These are phyloP conservation scores for Kluyveromyces wickerhamii DNA, from an alignment of 805 yeast species.

Conservation along the genomic window DNA sequence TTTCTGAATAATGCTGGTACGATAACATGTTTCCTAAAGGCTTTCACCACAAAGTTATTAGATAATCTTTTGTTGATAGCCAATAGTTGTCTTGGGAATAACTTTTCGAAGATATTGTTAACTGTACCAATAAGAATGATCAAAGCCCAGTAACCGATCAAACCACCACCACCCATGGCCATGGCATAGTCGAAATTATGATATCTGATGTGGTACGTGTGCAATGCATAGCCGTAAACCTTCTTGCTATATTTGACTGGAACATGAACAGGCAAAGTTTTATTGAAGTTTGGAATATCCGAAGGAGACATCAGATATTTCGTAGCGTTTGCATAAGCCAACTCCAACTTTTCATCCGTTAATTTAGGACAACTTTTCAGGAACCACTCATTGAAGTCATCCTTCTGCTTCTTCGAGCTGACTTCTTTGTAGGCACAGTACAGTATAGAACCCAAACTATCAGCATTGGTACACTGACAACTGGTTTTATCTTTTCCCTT, in stretches of 20 bases:
- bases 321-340: constrained; percentile 22
- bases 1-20: constrained; percentile 1
- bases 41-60: not conserved
- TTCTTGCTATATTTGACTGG: constrained; percentile 6
- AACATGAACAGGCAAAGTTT: constrained; percentile 18
- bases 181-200: constrained; percentile 33
- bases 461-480: constrained; percentile 19
- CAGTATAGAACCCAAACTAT: constrained; percentile 23
- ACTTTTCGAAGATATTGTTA: constrained; percentile 30
- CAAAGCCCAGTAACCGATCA: constrained; percentile 40
- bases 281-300: constrained; percentile 27
- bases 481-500: constrained; percentile 1
- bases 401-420: constrained; percentile 5
- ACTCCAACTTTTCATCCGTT: constrained; percentile 16
- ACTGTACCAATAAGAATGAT: constrained; percentile 34
- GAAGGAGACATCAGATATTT: constrained; percentile 20
- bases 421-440: constrained; percentile 18
- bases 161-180: constrained; percentile 36
- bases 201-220: constrained; percentile 3
- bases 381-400: constrained; percentile 14
- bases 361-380: constrained; percentile 24
- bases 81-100: constrained; percentile 26
- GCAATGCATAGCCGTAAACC: not conserved
- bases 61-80: constrained; percentile 2
- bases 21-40: constrained; percentile 1